Evolutionary conservation across 2,329 filamentous ascomycete genomes (phyloP), one percentile per base, ranked within the genome.

Genomic region (Ceratocystis lukuohia): DNA sequence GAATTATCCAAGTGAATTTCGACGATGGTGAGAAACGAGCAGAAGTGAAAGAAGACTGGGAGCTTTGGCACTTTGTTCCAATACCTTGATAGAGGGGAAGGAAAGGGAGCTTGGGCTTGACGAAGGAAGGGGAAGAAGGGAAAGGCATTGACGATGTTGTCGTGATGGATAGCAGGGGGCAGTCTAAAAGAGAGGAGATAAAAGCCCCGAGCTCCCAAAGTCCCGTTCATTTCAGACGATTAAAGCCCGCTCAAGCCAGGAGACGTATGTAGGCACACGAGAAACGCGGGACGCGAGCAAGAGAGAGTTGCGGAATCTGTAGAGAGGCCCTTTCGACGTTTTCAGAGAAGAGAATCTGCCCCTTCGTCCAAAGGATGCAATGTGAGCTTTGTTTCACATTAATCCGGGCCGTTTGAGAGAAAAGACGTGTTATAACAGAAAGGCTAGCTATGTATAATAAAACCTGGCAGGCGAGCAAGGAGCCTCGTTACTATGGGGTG

Each of bases 341-440:
- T 37, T 10, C 7, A 37, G 33, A 37, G 7, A 37, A 37, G 37
- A 3, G 10, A 41, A 50, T 12, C 37, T 10, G 46, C 53, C 53
- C 53, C 53, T 57, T 57, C 25, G 30, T 17, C 15, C 30, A 22
- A 50, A 50, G 7, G 53, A 57, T 28, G 53, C 53, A 57, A 28
- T 57, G 53, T 57, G 53, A 57, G 53, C 53, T 28, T 17, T 57
- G 53, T 57, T 57, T 57, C 25, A 57, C 22, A 50, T 50, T 57
- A 17, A 57, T 33, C 53, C 53, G 25, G 53, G 53, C 53, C 25
- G 20, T 33, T 57, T 57, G 37, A 3, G 37, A 37, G 33, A 41
- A 41, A 41, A 41, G 37, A 41, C 10, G 8, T 41, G 10, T 41
- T 41, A 41, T 41, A 41, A 12, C 37, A 41, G 37, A 41, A 12